phyloP scores from a whole-genome alignment of 1,139 yeast species.

The Candida neerlandica region DNA sequence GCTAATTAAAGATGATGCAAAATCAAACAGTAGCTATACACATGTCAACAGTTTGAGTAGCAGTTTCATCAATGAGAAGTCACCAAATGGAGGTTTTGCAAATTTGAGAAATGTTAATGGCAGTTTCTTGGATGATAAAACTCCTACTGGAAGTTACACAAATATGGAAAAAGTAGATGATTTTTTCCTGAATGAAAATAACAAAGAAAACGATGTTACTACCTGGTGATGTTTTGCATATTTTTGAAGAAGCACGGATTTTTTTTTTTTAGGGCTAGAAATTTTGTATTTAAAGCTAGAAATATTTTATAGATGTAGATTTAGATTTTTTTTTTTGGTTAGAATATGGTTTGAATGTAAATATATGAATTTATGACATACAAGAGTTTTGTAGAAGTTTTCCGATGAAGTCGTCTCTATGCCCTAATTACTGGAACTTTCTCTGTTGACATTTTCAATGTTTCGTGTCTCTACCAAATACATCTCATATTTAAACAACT shows the following conservation, averaged over 20 bases:
- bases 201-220: not conserved
- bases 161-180: slow-evolving; percentile 1
- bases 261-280: not conserved
- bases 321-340: not conserved
- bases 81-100: not conserved
- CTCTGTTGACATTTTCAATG: too few relatives aligned
- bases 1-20: not conserved
- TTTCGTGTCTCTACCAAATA: not conserved
- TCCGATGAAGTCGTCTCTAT: too few relatives aligned
- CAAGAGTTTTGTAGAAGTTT: too few relatives aligned
- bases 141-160: not conserved
- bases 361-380: too few relatives aligned
- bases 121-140: not conserved
- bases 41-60: not conserved
- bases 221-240: not conserved
- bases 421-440: too few relatives aligned
- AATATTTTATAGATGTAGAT: not conserved
- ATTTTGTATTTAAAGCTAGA: not conserved
- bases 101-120: slow-evolving; percentile 1
- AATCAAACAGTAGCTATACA: not conserved
- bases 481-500: not conserved
- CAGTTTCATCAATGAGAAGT: not conserved
- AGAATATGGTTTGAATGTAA: not conserved
- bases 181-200: not conserved
- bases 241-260: not conserved